These are phyloP conservation scores for Malassezia sp. DNA, from an alignment of 1,284 basidiomycete species.

Conservation along the genomic window DNA sequence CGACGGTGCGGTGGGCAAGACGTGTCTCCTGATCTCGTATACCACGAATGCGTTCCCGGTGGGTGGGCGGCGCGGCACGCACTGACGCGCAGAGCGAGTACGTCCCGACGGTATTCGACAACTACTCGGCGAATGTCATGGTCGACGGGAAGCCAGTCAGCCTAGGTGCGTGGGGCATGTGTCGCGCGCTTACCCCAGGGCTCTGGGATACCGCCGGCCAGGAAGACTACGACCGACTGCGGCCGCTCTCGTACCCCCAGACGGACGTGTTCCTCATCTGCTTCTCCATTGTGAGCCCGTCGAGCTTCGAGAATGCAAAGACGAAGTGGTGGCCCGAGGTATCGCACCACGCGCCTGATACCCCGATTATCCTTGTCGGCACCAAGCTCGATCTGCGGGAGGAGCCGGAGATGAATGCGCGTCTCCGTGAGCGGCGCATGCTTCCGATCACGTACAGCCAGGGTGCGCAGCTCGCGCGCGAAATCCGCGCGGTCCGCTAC, in stretches of 20 bases:
- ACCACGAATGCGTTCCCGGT: conserved; percentile 46
- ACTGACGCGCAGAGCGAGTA: conserved; percentile 30
- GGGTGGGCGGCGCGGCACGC: conserved; percentile 11
- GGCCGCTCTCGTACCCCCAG: conserved; percentile 95
- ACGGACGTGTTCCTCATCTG: conserved; percentile 99
- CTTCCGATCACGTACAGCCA: conserved; percentile 81
- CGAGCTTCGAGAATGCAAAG: conserved; percentile 94
- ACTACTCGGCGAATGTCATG: conserved; percentile 83
- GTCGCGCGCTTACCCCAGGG: conserved; percentile 9
- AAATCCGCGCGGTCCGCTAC: conserved; percentile 82
- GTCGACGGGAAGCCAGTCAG: conserved; percentile 98
- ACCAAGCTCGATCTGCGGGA: conserved; percentile 97
- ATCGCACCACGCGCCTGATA: conserved; percentile 80
- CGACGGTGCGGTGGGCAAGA: conserved; percentile 47
- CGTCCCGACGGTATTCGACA: conserved; percentile 65
- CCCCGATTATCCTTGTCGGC: conserved; percentile 83
- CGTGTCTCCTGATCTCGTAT: conserved; percentile 45
- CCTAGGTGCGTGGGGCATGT: conserved; percentile 53
- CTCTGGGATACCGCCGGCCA: conserved; percentile 43
- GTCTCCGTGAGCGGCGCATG: conserved; percentile 86
- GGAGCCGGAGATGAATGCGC: conserved; percentile 78
- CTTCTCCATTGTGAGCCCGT: conserved; percentile 92
- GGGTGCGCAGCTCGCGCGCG: conserved; percentile 78
- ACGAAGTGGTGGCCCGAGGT: conserved; percentile 59
- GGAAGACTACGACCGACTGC: conserved; percentile 72